Evolutionary conservation across 768 basidiomycete species (phyloP).

Genomic region (Boletus fagicola): DNA sequence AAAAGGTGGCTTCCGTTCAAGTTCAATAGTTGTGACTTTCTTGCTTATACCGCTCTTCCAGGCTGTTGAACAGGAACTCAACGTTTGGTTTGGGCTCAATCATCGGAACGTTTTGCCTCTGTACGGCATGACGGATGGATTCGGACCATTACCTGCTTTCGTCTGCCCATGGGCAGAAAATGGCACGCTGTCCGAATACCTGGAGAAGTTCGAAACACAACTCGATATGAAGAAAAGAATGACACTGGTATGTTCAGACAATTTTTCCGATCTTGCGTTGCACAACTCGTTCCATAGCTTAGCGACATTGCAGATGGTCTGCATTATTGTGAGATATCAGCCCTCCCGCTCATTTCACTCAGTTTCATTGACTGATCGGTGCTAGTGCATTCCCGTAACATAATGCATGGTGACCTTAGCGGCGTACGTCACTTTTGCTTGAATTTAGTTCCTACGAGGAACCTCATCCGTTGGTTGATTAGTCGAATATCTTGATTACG

Average conservation of each 20-base stretch:
- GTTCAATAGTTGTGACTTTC: neutral
- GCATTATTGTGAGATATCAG: conserved; percentile 14
- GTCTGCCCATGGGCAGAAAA: conserved; percentile 36
- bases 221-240: conserved; percentile 19
- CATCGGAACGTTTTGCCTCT: conserved; percentile 35
- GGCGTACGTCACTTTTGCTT: conserved; percentile 23
- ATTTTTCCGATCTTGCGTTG: neutral
- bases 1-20: conserved; percentile 7
- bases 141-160: conserved; percentile 30
- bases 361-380: neutral
- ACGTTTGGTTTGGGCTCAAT: conserved; percentile 29
- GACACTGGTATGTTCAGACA: conserved; percentile 12
- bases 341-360: neutral
- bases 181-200: conserved; percentile 31
- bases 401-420: conserved; percentile 42
- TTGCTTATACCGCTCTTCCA: conserved; percentile 9
- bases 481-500: conserved; percentile 27
- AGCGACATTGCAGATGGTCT: conserved; percentile 25
- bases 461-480: neutral
- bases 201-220: conserved; percentile 15
- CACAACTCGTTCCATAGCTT: conserved; percentile 17
- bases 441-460: neutral
- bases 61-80: conserved; percentile 30
- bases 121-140: conserved; percentile 26
- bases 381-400: conserved; percentile 22